Percentiles rank a stretch among this genome's conserved stretches.
Evolutionary conservation across 257 asterid genomes (phyloP).

Genomic region (Agastache rugosa): DNA sequence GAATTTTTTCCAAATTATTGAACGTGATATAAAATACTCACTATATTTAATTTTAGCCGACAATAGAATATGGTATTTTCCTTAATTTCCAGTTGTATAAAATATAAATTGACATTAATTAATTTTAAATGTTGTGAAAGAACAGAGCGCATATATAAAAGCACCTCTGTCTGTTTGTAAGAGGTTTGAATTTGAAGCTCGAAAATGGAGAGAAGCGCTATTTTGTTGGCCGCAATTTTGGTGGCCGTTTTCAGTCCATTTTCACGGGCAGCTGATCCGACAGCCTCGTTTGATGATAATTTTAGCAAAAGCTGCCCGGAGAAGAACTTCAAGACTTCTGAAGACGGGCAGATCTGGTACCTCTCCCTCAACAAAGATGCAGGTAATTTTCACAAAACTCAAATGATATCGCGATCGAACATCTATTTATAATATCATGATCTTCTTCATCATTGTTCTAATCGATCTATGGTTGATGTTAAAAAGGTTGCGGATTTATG

Average conservation of each 20-base stretch:
- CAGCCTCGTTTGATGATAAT: constrained; percentile 56
- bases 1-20: constrained; percentile 20
- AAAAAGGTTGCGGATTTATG: constrained; percentile 81
- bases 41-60: constrained; percentile 5
- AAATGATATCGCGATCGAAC: too few relatives aligned
- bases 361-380: constrained; percentile 74
- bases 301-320: constrained; percentile 86
- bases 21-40: not conserved
- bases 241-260: constrained; percentile 34
- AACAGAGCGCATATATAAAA: constrained; percentile 23
- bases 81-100: constrained; percentile 20
- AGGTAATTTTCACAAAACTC: constrained; percentile 46
- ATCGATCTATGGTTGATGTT: not conserved
- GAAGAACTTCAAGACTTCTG: constrained; percentile 79
- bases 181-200: not conserved
- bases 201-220: constrained; percentile 55
- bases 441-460: not conserved
- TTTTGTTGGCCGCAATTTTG: constrained; percentile 43
- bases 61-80: not conserved
- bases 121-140: not conserved
- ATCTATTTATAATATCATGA: not conserved
- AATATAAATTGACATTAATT: constrained; percentile 26
- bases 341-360: constrained; percentile 91
- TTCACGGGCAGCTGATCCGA: constrained; percentile 44
- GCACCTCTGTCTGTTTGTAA: not conserved